Percentiles rank a stretch among this genome's conserved stretches.
These are phyloP conservation scores for Saprolegnia diclina DNA, from an alignment of 352 stramenopile species.

Conservation along the genomic window DNA sequence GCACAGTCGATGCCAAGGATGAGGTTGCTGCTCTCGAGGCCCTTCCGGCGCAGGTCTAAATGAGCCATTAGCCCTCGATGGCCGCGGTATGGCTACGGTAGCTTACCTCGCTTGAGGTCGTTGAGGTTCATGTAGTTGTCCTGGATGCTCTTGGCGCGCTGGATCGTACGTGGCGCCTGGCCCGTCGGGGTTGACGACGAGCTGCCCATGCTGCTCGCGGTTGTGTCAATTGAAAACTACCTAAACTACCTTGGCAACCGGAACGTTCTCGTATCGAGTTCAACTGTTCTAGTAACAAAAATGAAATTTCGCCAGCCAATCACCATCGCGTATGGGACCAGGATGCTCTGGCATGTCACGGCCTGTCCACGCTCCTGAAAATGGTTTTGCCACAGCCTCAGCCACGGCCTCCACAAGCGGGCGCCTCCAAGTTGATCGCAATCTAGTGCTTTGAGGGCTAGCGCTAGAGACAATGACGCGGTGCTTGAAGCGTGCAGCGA, in stretches of 20 bases:
- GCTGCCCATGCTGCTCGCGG: background rate
- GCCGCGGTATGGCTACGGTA: background rate
- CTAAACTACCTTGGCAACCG: background rate
- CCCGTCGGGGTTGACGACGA: background rate
- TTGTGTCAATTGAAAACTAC: conserved; percentile 6
- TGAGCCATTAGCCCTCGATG: background rate
- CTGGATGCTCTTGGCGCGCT: conserved; percentile 5
- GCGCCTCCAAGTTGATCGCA: no score
- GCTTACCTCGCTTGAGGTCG: conserved; percentile 22
- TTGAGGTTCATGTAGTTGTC: conserved; percentile 28
- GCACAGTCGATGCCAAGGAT: conserved; percentile 83
- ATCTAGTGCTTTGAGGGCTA: no score
- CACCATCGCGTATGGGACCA: background rate
- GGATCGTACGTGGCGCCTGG: background rate
- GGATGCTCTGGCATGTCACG: no score
- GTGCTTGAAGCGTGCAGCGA: no score
- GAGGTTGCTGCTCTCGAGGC: conserved; percentile 81
- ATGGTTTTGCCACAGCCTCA: no score
- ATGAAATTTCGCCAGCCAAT: background rate
- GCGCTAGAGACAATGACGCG: no score
- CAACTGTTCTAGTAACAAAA: background rate
- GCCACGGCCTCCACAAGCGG: no score
- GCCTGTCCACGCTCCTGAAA: no score
- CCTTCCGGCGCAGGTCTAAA: conserved; percentile 57
- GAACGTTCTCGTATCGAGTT: background rate